These are phyloP conservation scores for Phyllosticta citriasiana DNA, from an alignment of 2,329 filamentous ascomycete species.

Conservation along the genomic window DNA sequence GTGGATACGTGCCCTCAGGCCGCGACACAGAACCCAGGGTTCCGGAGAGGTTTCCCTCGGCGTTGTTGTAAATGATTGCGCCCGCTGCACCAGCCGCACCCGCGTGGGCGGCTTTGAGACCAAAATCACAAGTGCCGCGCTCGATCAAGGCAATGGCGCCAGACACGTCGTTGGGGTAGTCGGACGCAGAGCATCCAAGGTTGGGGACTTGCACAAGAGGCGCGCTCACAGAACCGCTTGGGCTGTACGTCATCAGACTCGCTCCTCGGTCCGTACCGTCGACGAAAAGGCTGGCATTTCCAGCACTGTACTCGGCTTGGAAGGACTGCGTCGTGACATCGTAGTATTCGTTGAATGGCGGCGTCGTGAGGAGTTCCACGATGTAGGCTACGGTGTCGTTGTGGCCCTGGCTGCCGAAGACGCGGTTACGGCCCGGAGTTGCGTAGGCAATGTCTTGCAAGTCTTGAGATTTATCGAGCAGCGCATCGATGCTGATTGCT, in stretches of 20 bases:
- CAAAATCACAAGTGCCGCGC: slow-evolving; percentile 63
- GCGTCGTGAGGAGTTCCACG: slow-evolving; percentile 20
- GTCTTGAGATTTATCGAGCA: slow-evolving; percentile 24
- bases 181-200: slow-evolving; percentile 51
- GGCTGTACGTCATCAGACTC: slow-evolving; percentile 43
- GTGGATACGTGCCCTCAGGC: slow-evolving; percentile 46
- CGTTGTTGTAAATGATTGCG: slow-evolving; percentile 66
- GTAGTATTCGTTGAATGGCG: slow-evolving; percentile 19
- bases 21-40: slow-evolving; percentile 56
- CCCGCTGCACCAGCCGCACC: slow-evolving; percentile 60
- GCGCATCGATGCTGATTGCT: slow-evolving; percentile 21
- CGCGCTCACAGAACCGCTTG: slow-evolving; percentile 51
- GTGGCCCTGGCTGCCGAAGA: slow-evolving; percentile 25
- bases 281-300: slow-evolving; percentile 18
- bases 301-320: slow-evolving; percentile 25
- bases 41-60: slow-evolving; percentile 47
- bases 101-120: slow-evolving; percentile 58
- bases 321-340: slow-evolving; percentile 26
- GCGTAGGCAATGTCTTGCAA: slow-evolving; percentile 22
- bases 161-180: slow-evolving; percentile 50
- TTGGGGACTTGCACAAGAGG: slow-evolving; percentile 51
- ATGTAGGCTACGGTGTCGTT: slow-evolving; percentile 25
- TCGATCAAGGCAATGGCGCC: slow-evolving; percentile 62
- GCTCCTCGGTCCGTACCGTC: slow-evolving; percentile 18
- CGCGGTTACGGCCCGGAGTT: slow-evolving; percentile 25